Evolutionary conservation across 176 grass and related monocot species (phyloP), one percentile per base, ranked within the genome.

Genomic region (Eleusine indica): DNA sequence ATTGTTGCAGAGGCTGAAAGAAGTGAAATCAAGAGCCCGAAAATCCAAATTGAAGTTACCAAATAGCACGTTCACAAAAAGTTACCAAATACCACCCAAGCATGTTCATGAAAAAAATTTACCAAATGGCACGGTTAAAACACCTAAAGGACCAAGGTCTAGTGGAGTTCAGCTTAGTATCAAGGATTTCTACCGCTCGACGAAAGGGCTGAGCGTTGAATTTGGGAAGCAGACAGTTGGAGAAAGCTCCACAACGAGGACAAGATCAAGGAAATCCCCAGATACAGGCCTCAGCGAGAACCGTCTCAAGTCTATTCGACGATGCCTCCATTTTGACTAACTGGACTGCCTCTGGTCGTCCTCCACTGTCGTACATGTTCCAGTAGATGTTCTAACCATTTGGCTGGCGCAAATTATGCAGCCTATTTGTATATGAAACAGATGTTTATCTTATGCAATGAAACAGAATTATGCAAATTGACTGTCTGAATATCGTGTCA

Each of bases 151-250:
- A 2, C 72, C 88, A 40, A 90, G 73, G 19, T 58, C 88, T 37
- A 85, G 37, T 4, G 85, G 91, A 7, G 39, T 81, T 52, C 96
- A 96, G 66, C 89, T 87, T 67, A 98, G 80, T 83, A 96, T 98
- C 86, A 98, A 84, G n/a, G 85, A 89, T 43, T 98, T 96, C 70
- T 98, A 93, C 80, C 87, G 87, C 16, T 89, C 89, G 0, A 85
- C 73, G n/a, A 95, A 98, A 77, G 87, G 43, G 43, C 56, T 46
- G 54, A 39, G 17, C 32, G 38, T 65, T 10, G 87, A 80, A 6
- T 62, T 80, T 3, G 78, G 80, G 70, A 92, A 91, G 84, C 76
- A 82, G n/a, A 71, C 77, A 4, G 46, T 1, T 25, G 68, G 14
- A 56, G 86, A 89, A 64, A 72, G 62, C 1, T 51, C 75, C 16